Conservation (phyloP, 176 grass and related monocot genomes). For the Eremochloa ophiuroides region DNA sequence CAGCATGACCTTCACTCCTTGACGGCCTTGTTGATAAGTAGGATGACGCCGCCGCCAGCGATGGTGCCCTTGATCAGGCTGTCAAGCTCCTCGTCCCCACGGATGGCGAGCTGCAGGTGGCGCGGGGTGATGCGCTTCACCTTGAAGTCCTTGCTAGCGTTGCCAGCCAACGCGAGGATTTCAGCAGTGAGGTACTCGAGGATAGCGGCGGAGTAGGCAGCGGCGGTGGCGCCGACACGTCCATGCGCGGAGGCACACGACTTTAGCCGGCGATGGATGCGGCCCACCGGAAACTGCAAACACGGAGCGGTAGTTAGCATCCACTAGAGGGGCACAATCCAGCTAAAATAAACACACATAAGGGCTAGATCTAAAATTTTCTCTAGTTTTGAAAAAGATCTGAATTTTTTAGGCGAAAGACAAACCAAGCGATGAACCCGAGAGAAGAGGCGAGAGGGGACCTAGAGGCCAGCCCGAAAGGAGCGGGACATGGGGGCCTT, state of each 20-base stretch:
- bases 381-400: too few species aligned
- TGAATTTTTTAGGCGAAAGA: neutral
- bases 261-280: constrained; percentile 72
- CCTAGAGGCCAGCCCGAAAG: constrained; percentile 70
- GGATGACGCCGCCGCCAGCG: constrained; percentile 69
- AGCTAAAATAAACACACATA: neutral
- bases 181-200: constrained; percentile 78
- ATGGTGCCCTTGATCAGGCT: constrained; percentile 81
- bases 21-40: constrained; percentile 67
- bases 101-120: constrained; percentile 77
- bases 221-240: constrained; percentile 67
- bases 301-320: neutral
- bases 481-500: constrained; percentile 71
- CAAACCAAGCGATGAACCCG: neutral
- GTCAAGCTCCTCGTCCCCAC: constrained; percentile 69
- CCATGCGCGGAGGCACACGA: constrained; percentile 57
- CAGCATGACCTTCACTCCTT: constrained; percentile 38
- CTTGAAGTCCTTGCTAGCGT: constrained; percentile 80
- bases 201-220: constrained; percentile 67
- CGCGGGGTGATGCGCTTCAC: constrained; percentile 79
- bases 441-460: neutral
- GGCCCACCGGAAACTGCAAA: constrained; percentile 50
- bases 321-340: too few species aligned
- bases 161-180: constrained; percentile 65
- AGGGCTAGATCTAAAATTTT: neutral